Conservation (phyloP, 108 stramenopile species). For the Phaeodactylum tricornutum region DNA sequence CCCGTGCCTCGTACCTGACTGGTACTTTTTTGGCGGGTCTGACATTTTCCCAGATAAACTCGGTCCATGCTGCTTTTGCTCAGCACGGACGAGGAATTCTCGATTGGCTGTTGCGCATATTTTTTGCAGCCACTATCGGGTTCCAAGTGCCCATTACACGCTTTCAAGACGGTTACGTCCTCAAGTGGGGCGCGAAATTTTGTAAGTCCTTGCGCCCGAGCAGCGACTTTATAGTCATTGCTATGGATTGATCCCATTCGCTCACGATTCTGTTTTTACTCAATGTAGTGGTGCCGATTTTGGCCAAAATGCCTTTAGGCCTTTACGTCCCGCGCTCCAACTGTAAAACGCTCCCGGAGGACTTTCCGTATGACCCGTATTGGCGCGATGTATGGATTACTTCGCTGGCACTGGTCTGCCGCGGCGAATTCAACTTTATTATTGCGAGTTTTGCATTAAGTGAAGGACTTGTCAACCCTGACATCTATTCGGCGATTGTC, state of each 20-base stretch:
- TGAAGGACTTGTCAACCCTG: conserved; percentile 27
- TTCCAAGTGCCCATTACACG: conserved; percentile 11
- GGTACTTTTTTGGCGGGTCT: conserved; percentile 37
- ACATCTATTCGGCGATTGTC: conserved; percentile 27
- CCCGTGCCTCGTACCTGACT: conserved; percentile 26
- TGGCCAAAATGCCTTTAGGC: conserved; percentile 8
- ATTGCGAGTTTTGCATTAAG: conserved; percentile 37
- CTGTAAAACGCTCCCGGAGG: too few relatives aligned
- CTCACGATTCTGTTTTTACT: too few relatives aligned
- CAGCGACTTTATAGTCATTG: background rate
- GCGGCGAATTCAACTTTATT: conserved; percentile 41
- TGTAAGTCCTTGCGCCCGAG: conserved; percentile 1
- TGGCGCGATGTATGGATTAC: conserved; percentile 26
- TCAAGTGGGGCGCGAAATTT: conserved; percentile 26
- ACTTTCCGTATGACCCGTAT: conserved; percentile 17
- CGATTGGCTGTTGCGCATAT: conserved; percentile 40
- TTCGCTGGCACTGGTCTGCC: conserved; percentile 31
- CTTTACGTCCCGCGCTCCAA: background rate
- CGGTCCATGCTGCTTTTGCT: conserved; percentile 29
- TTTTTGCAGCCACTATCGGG: conserved; percentile 49
- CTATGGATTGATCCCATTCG: background rate
- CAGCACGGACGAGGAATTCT: conserved; percentile 21
- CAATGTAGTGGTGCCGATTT: conserved; percentile 5
- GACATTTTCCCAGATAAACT: conserved; percentile 28
- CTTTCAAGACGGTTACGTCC: conserved; percentile 17